phyloP scores from a whole-genome alignment of 768 basidiomycete species.

The Tylopilus plumbeoviolaceoides region DNA sequence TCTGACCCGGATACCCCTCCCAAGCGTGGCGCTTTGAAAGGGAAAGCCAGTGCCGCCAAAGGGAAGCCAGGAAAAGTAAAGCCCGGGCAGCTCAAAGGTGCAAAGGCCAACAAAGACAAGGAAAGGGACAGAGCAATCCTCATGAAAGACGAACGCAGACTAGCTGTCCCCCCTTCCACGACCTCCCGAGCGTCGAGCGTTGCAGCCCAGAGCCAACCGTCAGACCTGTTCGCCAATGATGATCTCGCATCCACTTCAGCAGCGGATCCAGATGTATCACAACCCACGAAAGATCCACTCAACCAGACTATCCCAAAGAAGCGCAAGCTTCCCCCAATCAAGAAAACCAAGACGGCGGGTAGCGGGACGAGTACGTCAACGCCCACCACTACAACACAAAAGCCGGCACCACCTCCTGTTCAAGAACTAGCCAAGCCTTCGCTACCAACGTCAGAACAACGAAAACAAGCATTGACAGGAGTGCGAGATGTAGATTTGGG shows the following conservation, averaged over 20 bases:
- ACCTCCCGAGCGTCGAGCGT: slow-evolving; percentile 28
- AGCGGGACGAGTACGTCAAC: slow-evolving; percentile 21
- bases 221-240: slow-evolving; percentile 31
- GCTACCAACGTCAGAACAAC: slow-evolving; percentile 25
- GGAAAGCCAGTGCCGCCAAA: slow-evolving; percentile 22
- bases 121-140: slow-evolving; percentile 33
- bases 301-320: slow-evolving; percentile 44
- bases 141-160: slow-evolving; percentile 42
- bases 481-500: slow-evolving; percentile 60
- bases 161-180: slow-evolving; percentile 11
- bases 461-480: slow-evolving; percentile 42
- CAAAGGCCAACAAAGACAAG: slow-evolving; percentile 34
- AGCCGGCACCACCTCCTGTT: slow-evolving; percentile 7
- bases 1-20: slow-evolving; percentile 20
- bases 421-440: slow-evolving; percentile 28
- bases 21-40: slow-evolving; percentile 23
- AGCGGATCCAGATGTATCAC: slow-evolving; percentile 16
- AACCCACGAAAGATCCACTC: slow-evolving; percentile 16
- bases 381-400: slow-evolving; percentile 25
- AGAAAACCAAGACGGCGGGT: slow-evolving; percentile 50
- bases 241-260: slow-evolving; percentile 10
- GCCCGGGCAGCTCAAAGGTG: slow-evolving; percentile 10
- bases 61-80: slow-evolving; percentile 24
- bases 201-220: slow-evolving; percentile 31
- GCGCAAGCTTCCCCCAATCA: slow-evolving; percentile 64